These are phyloP conservation scores for Barnettozyma siamensis DNA, from an alignment of 805 yeast species.

Conservation along the genomic window DNA sequence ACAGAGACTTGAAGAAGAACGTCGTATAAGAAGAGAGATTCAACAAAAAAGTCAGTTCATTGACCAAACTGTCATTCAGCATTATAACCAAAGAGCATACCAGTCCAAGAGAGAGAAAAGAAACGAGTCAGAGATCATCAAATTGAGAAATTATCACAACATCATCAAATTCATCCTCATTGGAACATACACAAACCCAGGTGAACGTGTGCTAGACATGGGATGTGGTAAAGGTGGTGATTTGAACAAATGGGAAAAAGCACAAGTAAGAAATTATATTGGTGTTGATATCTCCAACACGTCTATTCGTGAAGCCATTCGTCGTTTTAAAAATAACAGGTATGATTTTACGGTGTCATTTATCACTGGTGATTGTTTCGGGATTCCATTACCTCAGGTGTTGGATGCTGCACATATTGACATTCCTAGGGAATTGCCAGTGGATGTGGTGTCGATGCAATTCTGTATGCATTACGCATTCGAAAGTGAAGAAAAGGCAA, in stretches of 20 bases:
- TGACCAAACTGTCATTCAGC: conserved; percentile 69
- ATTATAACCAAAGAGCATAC: conserved; percentile 80
- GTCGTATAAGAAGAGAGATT: conserved; percentile 21
- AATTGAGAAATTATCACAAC: conserved; percentile 84
- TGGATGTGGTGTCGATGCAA: conserved; percentile 85
- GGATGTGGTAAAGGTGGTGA: conserved; percentile 99
- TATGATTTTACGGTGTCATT: conserved; percentile 70
- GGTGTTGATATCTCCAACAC: conserved; percentile 92
- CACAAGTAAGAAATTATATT: conserved; percentile 66
- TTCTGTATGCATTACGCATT: conserved; percentile 95
- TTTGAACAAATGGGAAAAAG: conserved; percentile 78
- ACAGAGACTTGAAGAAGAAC: conserved; percentile 18
- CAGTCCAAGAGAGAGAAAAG: conserved; percentile 59
- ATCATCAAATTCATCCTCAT: conserved; percentile 84
- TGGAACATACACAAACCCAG: conserved; percentile 53
- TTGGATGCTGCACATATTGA: conserved; percentile 62
- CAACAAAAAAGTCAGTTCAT: conserved; percentile 27
- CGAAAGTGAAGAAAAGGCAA: conserved; percentile 74
- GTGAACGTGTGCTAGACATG: conserved; percentile 66
- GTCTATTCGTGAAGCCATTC: conserved; percentile 77
- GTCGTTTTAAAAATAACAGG: conserved; percentile 58
- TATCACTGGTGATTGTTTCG: conserved; percentile 90
- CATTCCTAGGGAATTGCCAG: conserved; percentile 45
- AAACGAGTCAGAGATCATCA: conserved; percentile 74
- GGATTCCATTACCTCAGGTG: conserved; percentile 59